Base-by-base conservation (phyloP, 768 basidiomycete genomes). In the Amanita jacksonii region DNA sequence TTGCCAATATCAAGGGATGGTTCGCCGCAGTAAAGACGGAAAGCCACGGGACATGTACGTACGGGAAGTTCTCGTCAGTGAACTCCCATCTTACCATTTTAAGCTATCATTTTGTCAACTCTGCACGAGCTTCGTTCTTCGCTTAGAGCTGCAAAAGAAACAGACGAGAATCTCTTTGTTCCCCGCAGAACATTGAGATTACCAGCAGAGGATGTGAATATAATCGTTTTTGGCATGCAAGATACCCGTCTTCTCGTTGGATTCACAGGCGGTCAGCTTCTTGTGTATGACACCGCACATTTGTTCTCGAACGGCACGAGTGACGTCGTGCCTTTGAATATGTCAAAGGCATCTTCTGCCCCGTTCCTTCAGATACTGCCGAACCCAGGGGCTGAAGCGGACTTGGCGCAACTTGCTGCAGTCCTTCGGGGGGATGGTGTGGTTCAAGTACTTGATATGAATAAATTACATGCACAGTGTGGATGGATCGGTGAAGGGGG, bases 71-170 rank as follows among this genome's bases (percentile, higher is more conserved):
- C 32, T 23, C 35, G 23, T 41, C 8, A 8, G 38, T 42, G 32
- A 24, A 34, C 23, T 28, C 39, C 34, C 38, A 41, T 41, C 25
- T 38, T 25, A 3, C 33, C 22, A 24, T 31, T 36, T 15, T 49
- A 48, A 88, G 85, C 63, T n/a, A 61, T 88, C 38, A 63, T 78
- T 19, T 59, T 77, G 13, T 81, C 84, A 0, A 68, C 79, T 13
- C 68, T 87, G 6, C 60, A 66, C 16, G 73, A 81, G 30, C 61
- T 89, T n/a, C 77, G 76, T 1, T 57, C 69, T 12, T 69, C 74
- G 0, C 70, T 79, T 49, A 62, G 64, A 35, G 54, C 58, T 8
- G 65, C 73, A 25, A 68, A 67, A 31, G 64, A 64, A 3, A 64
- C 64, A 9, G 58, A 64, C 16, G 56, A 65, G 3, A 50, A 52